Percentiles rank a stretch among this genome's conserved stretches.
Conservation (phyloP, 257 asterid genomes). For the Solanum bulbocastanum region DNA sequence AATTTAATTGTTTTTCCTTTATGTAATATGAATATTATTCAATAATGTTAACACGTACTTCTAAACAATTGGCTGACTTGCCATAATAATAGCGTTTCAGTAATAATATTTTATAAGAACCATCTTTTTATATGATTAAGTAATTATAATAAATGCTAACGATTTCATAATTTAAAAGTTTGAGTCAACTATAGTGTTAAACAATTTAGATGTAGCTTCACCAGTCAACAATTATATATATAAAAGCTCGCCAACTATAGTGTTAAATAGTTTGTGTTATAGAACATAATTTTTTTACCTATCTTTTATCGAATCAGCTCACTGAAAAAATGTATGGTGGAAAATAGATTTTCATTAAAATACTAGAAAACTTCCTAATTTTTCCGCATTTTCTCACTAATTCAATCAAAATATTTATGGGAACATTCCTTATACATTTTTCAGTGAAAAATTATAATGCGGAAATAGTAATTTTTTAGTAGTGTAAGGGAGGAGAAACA, state of each 20-base stretch:
- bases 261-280: not conserved
- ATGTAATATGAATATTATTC: not conserved
- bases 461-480: no score
- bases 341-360: no score
- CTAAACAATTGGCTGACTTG: not conserved
- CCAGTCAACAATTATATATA: not conserved
- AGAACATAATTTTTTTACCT: no score
- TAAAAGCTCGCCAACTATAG: not conserved
- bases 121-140: not conserved
- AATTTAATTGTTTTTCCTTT: not conserved
- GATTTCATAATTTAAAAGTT: not conserved
- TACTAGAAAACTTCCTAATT: no score
- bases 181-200: not conserved
- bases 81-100: not conserved
- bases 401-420: no score
- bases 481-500: not conserved
- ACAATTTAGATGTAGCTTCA: not conserved
- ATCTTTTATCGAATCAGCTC: rapidly evolving
- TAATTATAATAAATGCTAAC: not conserved
- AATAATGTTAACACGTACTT: not conserved
- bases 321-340: no score
- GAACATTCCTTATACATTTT: no score
- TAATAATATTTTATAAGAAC: not conserved
- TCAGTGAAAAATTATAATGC: no score
- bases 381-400: no score